Base-by-base conservation (phyloP, 768 basidiomycete genomes). In the Lactarius sp. region DNA sequence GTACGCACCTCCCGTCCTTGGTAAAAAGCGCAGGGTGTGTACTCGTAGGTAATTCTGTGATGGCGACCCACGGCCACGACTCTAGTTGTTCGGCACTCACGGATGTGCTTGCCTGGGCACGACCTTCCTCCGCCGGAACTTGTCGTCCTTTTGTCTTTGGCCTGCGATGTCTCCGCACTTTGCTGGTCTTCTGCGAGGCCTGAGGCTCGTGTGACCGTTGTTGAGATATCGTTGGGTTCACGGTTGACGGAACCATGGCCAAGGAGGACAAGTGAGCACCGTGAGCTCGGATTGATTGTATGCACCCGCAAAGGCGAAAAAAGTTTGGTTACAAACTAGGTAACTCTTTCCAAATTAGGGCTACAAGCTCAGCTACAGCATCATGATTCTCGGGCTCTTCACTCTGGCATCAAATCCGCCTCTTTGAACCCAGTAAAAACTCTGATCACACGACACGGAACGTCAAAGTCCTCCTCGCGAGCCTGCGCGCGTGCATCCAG, bases 21-120 rank as follows among this genome's bases (percentile, higher is more conserved):
- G 93, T 92, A 74, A 94, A 94, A 66, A 94, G 76, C 42, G 92
- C 87, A 6, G 90, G 82, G 44, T 81, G 80, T 65, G 77, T 81
- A 68, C 81, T 88, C 50, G 83, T 80, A 57, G 80, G 80, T 10
- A 85, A 79, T 74, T 91, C 88, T 44, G 89, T 84, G 61, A 94
- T 77, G 53, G 83, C 80, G 61, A 80, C 78, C 90, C 90, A 92
- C 58, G 82, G 75, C 88, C 87, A 88, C 64, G 58, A 56, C 6
- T 59, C 57, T n/a, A 33, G 59, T 47, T 65, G 51, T 37, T 57
- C 64, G 39, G 51, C 51, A 31, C 53, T 42, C 18, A 31, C 60
- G 7, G 62, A 67, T 64, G 69, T 72, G 60, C 65, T 60, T 34
- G 66, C 69, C 62, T 65, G 49, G 57, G 66, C 56, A 59, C 64